Conservation (phyloP, 1,284 basidiomycete species). For the Xerocomus nothofagi region DNA sequence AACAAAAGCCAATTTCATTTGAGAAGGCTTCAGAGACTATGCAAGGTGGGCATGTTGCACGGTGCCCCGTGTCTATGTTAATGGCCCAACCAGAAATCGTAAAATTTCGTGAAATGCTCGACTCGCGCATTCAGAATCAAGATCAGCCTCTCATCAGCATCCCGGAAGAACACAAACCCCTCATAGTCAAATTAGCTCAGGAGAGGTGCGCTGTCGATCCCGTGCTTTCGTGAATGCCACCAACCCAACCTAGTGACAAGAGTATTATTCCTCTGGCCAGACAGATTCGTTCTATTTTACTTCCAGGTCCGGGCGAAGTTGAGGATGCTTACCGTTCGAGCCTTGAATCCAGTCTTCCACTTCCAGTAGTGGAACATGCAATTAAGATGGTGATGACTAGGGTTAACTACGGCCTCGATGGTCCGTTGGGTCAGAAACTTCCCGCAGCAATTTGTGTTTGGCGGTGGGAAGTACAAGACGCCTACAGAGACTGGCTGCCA, state of each 20-base stretch:
- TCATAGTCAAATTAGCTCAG: constrained; percentile 78
- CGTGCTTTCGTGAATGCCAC: constrained; percentile 1
- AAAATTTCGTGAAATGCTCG: constrained; percentile 68
- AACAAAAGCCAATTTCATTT: constrained; percentile 74
- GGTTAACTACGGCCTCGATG: constrained; percentile 74
- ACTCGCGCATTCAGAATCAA: constrained; percentile 46
- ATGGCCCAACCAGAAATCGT: constrained; percentile 53
- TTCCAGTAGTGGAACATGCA: constrained; percentile 55
- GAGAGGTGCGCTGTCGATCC: constrained; percentile 59
- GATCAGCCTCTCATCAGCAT: constrained; percentile 52
- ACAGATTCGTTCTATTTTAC: constrained; percentile 61
- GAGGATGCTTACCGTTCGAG: constrained; percentile 38
- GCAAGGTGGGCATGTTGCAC: constrained; percentile 56
- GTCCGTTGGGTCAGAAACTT: constrained; percentile 45
- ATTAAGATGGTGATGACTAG: constrained; percentile 62
- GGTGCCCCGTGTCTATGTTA: neutral
- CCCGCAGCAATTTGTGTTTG: constrained; percentile 71
- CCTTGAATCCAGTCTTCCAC: constrained; percentile 42
- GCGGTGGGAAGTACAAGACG: constrained; percentile 82
- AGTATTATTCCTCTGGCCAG: constrained; percentile 57
- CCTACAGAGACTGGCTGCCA: constrained; percentile 64
- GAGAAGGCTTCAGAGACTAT: constrained; percentile 81
- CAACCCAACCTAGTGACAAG: constrained; percentile 59
- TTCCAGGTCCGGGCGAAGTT: constrained; percentile 58
- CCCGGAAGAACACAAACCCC: constrained; percentile 65